Percentiles rank a stretch among this genome's conserved stretches.
Evolutionary conservation across 805 yeast genomes (phyloP).

Genomic region (Saturnispora silvae): DNA sequence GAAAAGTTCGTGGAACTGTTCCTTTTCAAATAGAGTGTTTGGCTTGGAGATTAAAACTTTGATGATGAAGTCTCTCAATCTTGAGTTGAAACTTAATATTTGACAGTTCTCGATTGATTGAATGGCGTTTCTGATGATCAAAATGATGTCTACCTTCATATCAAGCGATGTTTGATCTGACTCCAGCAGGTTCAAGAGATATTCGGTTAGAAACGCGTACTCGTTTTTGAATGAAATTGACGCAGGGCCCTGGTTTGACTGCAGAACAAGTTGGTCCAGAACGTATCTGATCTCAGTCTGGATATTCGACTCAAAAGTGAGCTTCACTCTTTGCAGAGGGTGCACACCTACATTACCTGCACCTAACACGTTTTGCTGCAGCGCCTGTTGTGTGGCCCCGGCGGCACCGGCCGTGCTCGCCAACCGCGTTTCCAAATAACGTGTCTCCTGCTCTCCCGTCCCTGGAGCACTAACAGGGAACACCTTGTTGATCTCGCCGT

Average conservation of each 20-base stretch:
- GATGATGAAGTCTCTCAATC: slow-evolving; percentile 30
- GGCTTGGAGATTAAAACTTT: slow-evolving; percentile 31
- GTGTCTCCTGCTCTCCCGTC: slow-evolving; percentile 26
- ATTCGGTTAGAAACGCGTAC: slow-evolving; percentile 31
- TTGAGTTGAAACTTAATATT: slow-evolving; percentile 46
- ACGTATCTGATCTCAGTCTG: slow-evolving; percentile 67
- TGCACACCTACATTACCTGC: slow-evolving; percentile 44
- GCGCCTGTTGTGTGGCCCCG: background rate
- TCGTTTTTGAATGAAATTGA: slow-evolving; percentile 31
- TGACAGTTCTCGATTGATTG: slow-evolving; percentile 82
- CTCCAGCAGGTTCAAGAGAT: slow-evolving; percentile 16
- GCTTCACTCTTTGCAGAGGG: slow-evolving; percentile 51
- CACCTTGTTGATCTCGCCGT: slow-evolving; percentile 11
- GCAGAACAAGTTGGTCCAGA: slow-evolving; percentile 40
- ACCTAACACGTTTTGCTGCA: slow-evolving; percentile 24
- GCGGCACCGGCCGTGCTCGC: background rate
- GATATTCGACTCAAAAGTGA: slow-evolving; percentile 59
- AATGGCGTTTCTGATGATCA: slow-evolving; percentile 69
- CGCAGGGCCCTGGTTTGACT: slow-evolving; percentile 32
- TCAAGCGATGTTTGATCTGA: slow-evolving; percentile 19
- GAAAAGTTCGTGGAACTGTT: slow-evolving; percentile 44
- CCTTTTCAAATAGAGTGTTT: slow-evolving; percentile 13
- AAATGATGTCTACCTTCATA: slow-evolving; percentile 36
- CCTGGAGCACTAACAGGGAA: slow-evolving; percentile 26
- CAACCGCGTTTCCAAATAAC: too few species aligned